A percentile compares a stretch with the other conserved stretches of the same genome.
phyloP scores from a whole-genome alignment of 1,284 basidiomycete species.

The Cryptococcus sp. region DNA sequence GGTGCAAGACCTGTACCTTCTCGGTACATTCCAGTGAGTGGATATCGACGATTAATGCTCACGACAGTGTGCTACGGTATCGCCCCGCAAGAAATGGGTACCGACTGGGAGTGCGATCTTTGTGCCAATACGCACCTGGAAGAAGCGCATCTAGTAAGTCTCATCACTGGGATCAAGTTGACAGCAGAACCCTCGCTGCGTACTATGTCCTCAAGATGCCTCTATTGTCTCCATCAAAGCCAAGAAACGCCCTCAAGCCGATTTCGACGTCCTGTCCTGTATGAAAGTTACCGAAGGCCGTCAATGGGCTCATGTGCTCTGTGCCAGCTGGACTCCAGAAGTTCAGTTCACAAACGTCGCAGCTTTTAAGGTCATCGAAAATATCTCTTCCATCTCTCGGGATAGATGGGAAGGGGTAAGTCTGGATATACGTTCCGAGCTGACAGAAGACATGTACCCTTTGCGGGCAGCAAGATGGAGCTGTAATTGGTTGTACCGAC shows the following conservation, averaged over 20 bases:
- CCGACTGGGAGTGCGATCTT: conserved; percentile 77
- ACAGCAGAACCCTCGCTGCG: conserved; percentile 42
- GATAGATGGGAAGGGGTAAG: conserved; percentile 41
- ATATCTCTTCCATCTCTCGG: conserved; percentile 66
- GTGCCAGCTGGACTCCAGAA: conserved; percentile 82
- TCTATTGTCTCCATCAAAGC: conserved; percentile 17
- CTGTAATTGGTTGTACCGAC: conserved; percentile 75
- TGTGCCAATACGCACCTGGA: conserved; percentile 72
- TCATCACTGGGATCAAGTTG: neutral
- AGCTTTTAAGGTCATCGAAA: conserved; percentile 73
- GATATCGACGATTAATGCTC: neutral
- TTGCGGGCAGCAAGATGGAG: conserved; percentile 69
- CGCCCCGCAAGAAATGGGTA: conserved; percentile 58
- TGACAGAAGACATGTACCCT: conserved; percentile 51
- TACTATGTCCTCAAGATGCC: conserved; percentile 44
- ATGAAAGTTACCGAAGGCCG: conserved; percentile 91
- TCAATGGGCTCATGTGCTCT: conserved; percentile 87
- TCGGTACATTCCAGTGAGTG: conserved; percentile 65
- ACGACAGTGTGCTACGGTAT: conserved; percentile 63
- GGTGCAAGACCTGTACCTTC: conserved; percentile 73
- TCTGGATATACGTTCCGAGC: neutral
- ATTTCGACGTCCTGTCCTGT: conserved; percentile 68
- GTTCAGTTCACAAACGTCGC: conserved; percentile 69
- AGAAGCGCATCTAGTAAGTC: conserved; percentile 67
- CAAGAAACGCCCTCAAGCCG: conserved; percentile 51